These are phyloP conservation scores for Boechera divaricarpa DNA, from an alignment of 345 rosid genomes.

Conservation along the genomic window DNA sequence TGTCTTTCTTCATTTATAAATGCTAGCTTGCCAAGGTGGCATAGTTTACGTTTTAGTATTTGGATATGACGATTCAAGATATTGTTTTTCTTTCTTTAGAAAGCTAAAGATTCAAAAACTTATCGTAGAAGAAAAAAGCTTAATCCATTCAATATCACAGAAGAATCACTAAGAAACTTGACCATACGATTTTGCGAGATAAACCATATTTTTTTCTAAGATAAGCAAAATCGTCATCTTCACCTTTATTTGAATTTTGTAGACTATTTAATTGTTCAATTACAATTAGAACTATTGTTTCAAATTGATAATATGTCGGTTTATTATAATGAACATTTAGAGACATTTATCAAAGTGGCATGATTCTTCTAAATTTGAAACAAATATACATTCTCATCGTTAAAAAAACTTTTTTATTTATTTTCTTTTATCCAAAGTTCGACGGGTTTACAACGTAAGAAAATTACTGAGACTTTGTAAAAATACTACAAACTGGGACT, in stretches of 20 bases:
- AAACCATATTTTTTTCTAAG: neutral
- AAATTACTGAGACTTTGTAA: neutral
- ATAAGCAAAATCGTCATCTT: neutral
- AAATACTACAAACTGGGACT: neutral
- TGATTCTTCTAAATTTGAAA: neutral
- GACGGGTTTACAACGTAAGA: neutral
- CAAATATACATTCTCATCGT: no score
- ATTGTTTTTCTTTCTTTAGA: neutral
- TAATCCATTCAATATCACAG: neutral
- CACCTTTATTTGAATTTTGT: neutral
- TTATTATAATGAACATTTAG: neutral
- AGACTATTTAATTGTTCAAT: neutral
- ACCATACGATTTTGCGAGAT: neutral
- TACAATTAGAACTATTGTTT: neutral
- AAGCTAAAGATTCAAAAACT: neutral
- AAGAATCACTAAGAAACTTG: no score
- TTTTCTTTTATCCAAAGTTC: neutral
- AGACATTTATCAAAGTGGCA: neutral
- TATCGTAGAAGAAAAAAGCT: neutral
- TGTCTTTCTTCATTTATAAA: neutral
- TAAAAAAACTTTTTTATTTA: no score
- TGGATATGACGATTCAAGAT: slow-evolving; percentile 1
- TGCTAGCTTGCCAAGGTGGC: neutral
- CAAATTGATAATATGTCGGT: neutral
- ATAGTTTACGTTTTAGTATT: neutral